Conservation (phyloP, 2,329 filamentous ascomycete genomes). For the Apiospora rasikravindrae region DNA sequence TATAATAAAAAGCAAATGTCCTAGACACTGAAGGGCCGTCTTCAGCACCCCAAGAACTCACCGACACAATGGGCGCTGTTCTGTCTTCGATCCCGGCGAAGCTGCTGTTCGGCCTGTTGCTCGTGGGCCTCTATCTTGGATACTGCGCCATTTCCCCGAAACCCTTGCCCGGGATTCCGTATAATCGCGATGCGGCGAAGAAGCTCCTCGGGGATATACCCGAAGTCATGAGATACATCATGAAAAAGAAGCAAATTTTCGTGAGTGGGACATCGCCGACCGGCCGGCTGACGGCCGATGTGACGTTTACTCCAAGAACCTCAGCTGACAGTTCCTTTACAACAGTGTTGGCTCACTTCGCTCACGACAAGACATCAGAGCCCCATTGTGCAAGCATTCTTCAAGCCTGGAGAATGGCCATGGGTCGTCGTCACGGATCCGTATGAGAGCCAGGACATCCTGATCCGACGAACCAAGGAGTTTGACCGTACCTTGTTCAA, state of each 20-base stretch:
- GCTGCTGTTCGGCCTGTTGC: background rate
- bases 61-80: background rate
- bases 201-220: slow-evolving; percentile 25
- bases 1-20: too few species aligned
- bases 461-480: slow-evolving; percentile 25
- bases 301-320: too few species aligned
- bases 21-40: too few species aligned
- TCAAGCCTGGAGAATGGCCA: slow-evolving; percentile 23
- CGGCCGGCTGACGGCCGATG: too few species aligned
- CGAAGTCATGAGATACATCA: background rate
- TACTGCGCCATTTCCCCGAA: slow-evolving; percentile 25
- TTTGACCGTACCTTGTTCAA: slow-evolving; percentile 19
- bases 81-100: background rate
- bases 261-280: background rate
- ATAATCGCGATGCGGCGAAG: slow-evolving; percentile 22
- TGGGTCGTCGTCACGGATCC: slow-evolving; percentile 25
- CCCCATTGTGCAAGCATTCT: slow-evolving; percentile 27
- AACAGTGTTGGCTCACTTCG: slow-evolving; percentile 12
- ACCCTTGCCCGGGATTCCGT: slow-evolving; percentile 27
- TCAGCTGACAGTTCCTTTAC: background rate
- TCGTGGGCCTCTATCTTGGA: background rate
- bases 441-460: slow-evolving; percentile 25
- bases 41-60: background rate
- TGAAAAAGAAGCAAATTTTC: background rate
- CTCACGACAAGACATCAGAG: background rate